Percentiles rank a stretch among this genome's conserved stretches.
These are phyloP conservation scores for Cucumis melo DNA, from an alignment of 306 rosid species.

Conservation along the genomic window DNA sequence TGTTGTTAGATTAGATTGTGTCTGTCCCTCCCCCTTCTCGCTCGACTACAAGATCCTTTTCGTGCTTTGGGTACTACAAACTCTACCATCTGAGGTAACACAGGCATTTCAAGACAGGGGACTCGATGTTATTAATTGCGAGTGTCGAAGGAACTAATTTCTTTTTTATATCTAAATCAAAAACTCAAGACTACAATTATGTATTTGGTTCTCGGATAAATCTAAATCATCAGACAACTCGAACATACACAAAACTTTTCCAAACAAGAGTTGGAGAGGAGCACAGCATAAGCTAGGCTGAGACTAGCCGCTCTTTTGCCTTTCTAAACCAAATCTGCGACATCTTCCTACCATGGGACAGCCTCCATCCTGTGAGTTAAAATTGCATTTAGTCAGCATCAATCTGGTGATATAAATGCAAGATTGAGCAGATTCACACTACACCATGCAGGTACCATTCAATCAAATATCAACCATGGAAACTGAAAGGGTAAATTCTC, in stretches of 20 bases:
- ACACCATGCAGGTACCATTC: background rate
- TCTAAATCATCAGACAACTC: slow-evolving; percentile 18
- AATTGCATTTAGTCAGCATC: background rate
- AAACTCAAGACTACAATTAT: background rate
- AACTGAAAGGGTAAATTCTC: background rate
- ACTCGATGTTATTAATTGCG: background rate
- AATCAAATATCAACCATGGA: background rate
- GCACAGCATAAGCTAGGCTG: slow-evolving; percentile 55
- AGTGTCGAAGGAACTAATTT: background rate
- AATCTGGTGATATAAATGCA: background rate
- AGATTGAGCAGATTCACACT: background rate
- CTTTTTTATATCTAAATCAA: background rate
- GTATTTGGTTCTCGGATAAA: slow-evolving; percentile 12
- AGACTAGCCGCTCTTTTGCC: slow-evolving; percentile 89
- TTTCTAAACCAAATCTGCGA: slow-evolving; percentile 51
- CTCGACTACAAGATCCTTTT: background rate
- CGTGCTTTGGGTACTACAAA: background rate
- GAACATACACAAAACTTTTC: slow-evolving; percentile 43
- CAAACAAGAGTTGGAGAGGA: slow-evolving; percentile 42
- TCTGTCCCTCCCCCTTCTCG: background rate
- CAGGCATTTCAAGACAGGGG: background rate
- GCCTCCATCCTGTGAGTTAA: slow-evolving; percentile 25
- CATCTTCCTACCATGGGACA: slow-evolving; percentile 25
- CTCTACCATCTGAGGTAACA: background rate
- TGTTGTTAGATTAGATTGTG: background rate